A percentile compares a stretch with the other conserved stretches of the same genome.
Evolutionary conservation across 352 stramenopile genomes (phyloP).

Genomic region (Phytophthora boehmeriae): DNA sequence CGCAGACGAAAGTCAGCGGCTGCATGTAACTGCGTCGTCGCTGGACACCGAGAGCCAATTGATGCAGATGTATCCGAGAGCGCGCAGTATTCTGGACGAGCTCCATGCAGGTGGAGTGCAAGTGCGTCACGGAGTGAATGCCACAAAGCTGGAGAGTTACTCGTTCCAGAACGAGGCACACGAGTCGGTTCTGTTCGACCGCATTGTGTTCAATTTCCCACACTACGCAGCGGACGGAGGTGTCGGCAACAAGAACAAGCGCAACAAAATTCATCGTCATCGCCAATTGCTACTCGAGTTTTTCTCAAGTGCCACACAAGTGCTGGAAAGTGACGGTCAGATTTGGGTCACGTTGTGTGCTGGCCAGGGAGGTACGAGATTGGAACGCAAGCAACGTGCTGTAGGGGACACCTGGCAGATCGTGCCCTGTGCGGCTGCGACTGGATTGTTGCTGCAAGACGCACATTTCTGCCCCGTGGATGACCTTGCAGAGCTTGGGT

Average conservation of each 20-base stretch:
- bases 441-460: slow-evolving; percentile 59
- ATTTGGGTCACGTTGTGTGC: slow-evolving; percentile 85
- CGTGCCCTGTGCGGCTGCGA: slow-evolving; percentile 61
- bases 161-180: slow-evolving; percentile 8
- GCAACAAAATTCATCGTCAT: slow-evolving; percentile 87
- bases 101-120: slow-evolving; percentile 48
- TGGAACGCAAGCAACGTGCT: slow-evolving; percentile 62
- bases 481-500: slow-evolving; percentile 61
- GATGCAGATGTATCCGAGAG: slow-evolving; percentile 75
- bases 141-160: slow-evolving; percentile 64
- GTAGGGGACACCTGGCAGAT: slow-evolving; percentile 86
- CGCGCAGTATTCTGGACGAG: slow-evolving; percentile 56
- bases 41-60: slow-evolving; percentile 74
- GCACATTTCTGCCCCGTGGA: slow-evolving; percentile 74
- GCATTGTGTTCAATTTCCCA: slow-evolving; percentile 90
- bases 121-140: slow-evolving; percentile 77
- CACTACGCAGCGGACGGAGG: slow-evolving; percentile 80
- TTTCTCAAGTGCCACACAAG: slow-evolving; percentile 64
- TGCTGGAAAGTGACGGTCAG: slow-evolving; percentile 60
- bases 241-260: slow-evolving; percentile 50
- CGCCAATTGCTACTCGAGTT: slow-evolving; percentile 80
- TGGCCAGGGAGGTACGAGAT: slow-evolving; percentile 78
- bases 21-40: slow-evolving; percentile 65
- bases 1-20: slow-evolving; percentile 2
- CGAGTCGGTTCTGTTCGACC: slow-evolving; percentile 43